Conservation (phyloP, 1,139 yeast genomes). For the Yueomyces sp. region DNA sequence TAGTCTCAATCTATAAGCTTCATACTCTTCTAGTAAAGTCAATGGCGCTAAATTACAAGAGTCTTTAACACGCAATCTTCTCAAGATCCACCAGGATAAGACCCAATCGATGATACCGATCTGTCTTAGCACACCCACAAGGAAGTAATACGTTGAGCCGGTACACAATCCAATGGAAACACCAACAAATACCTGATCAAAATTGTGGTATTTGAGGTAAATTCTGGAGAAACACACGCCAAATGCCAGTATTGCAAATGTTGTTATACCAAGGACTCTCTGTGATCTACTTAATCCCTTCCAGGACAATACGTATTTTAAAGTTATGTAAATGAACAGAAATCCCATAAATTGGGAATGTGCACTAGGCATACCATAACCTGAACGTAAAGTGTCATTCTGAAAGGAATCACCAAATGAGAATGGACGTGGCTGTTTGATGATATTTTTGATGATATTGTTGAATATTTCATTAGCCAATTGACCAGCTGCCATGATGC, state of each 20-base stretch:
- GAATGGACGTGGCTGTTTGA: constrained; percentile 69
- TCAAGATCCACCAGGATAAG: constrained; percentile 35
- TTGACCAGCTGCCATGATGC: constrained; percentile 77
- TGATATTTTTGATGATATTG: constrained; percentile 47
- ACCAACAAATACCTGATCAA: constrained; percentile 67
- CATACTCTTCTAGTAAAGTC: constrained; percentile 24
- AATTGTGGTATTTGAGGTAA: constrained; percentile 65
- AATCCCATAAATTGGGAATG: constrained; percentile 95
- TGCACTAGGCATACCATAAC: constrained; percentile 95
- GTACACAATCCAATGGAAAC: constrained; percentile 44
- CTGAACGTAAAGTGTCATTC: constrained; percentile 36
- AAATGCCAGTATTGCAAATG: constrained; percentile 23
- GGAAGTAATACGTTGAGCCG: constrained; percentile 47
- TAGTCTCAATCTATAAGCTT: constrained; percentile 19
- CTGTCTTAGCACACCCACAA: constrained; percentile 42
- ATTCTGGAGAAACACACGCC: constrained; percentile 66
- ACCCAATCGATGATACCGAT: constrained; percentile 50
- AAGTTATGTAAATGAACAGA: constrained; percentile 50
- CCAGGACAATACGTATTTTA: constrained; percentile 37
- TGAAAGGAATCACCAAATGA: constrained; percentile 38
- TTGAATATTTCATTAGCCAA: constrained; percentile 64
- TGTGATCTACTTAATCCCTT: constrained; percentile 21
- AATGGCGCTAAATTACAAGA: constrained; percentile 33
- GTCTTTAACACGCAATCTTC: constrained; percentile 43
- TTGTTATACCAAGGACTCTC: constrained; percentile 18